phyloP scores from a whole-genome alignment of 352 stramenopile species.

The Pythium phragmiticola region DNA sequence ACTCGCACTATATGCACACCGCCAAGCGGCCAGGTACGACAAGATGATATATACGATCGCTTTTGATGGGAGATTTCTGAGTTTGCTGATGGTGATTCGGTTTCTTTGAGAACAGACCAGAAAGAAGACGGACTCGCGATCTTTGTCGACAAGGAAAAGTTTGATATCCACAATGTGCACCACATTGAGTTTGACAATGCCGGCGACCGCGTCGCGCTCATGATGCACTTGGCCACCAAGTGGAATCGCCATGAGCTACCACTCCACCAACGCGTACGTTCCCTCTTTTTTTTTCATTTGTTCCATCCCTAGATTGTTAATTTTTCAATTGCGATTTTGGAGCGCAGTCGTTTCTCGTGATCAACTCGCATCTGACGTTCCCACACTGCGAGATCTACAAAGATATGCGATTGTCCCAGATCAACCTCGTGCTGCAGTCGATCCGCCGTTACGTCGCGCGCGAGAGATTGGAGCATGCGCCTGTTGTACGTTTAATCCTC shows the following conservation, averaged over 20 bases:
- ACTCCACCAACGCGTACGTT: constrained; percentile 49
- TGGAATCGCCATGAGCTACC: constrained; percentile 54
- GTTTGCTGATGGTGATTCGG: neutral
- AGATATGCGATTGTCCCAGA: constrained; percentile 75
- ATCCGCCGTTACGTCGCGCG: constrained; percentile 65
- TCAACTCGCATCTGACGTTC: constrained; percentile 88
- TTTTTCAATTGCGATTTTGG: neutral
- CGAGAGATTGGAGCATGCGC: constrained; percentile 64
- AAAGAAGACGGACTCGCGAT: constrained; percentile 84
- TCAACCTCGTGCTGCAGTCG: constrained; percentile 70
- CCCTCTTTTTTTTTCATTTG: neutral
- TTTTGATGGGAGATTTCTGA: neutral
- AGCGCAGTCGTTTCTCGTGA: constrained; percentile 64
- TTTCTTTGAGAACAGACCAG: constrained; percentile 24
- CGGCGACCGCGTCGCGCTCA: constrained; percentile 79
- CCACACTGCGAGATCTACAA: constrained; percentile 80
- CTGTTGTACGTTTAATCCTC: constrained; percentile 40
- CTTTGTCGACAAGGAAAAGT: constrained; percentile 72
- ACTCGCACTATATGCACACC: constrained; percentile 69
- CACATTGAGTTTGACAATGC: constrained; percentile 70
- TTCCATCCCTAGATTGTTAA: too few species aligned
- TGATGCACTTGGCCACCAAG: constrained; percentile 82
- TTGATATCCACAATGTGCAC: constrained; percentile 78
- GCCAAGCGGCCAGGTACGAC: constrained; percentile 57
- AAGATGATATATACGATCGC: neutral